Evolutionary conservation across 2,329 filamentous ascomycete genomes (phyloP), one percentile per base, ranked within the genome.

Genomic region (Trichoderma asperellum): DNA sequence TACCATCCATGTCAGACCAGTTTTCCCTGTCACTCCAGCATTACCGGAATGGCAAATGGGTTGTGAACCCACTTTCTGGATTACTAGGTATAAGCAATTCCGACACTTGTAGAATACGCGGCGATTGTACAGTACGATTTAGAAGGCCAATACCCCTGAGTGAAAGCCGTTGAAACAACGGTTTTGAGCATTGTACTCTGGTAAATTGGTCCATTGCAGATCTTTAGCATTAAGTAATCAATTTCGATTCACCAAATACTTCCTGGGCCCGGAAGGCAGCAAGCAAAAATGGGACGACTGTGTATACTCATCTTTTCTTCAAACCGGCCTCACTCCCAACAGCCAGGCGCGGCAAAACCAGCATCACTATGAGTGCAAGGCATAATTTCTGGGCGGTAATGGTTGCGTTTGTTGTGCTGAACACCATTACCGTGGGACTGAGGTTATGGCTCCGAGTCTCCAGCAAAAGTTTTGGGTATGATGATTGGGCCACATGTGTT

Each of bases 401-500:
- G 43, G 59, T 62, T 7, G 59, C 59, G 6, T 62, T 62, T 52
- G 40, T 62, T 35, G 59, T 62, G 14, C 21, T 62, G 18, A 62
- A 62, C 21, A 52, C 43, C n/a, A 34, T 62, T 24, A 52, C 59
- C 12, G 59, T 62, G 52, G 59, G 59, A 5, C 35, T 62, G 27
- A 52, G 59, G 24, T 12, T 62, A 35, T 62, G 59, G 59, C 59
- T 62, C 16, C 40, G 59, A 11, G 27, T 62, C n/a, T 24, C 59
- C 21, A 53, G 47, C n/a, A 8, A 49, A 16, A 53, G 34, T 21
- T 55, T 63, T n/a, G 60, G 60, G n/a, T 63, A 63, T 34, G 60
- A 63, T 27, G 60, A 63, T 16, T 62, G 59, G 59, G 59, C 59
- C 21, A 62, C 40, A 52, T 52, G 59, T n/a, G 43, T 52, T 10